Base-by-base conservation (phyloP, 2,329 filamentous ascomycete species). In the Cadophora sp. region DNA sequence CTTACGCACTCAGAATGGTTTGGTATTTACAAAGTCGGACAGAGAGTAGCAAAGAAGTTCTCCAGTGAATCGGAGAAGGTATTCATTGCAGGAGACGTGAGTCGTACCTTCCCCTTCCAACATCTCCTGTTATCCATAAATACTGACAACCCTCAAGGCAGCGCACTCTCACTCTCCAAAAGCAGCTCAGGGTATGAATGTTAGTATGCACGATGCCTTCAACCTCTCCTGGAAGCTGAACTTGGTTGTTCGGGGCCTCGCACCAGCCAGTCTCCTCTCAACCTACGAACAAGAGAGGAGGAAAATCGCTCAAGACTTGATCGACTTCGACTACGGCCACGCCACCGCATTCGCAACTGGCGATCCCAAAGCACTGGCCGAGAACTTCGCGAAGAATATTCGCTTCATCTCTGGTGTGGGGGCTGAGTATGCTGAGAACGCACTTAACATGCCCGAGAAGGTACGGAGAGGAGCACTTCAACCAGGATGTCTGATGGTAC, bases 351-450 rank as follows among this genome's bases (percentile, higher is more conserved):
- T 87, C 72, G 83, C 87, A 22, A 84, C 83, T 4, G 89, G 89
- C 39, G 89, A 92, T 69, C 83, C 86, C 16, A 82, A 83, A 58
- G 87, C 86, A 0, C 81, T 93, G 1, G 87, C 89, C 0, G 83
- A 86, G 70, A 92, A 92, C 77, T 92, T 93, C 76, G 82, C 85
- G 55, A 87, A 86, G 55, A 92, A 92, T 65, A 85, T 91, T 43
- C 86, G 88, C 9, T 93, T 93, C 79, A 93, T 92, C 71, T 91
- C 89, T 0, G 90, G 90, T 16, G 85, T 91, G 39, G 90, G 90
- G 1, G 89, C 89, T 3, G 87, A 87, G 75, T 93, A 93, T 76
- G 83, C 83, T 7, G 83, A 83, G 9, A 86, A 87, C 80, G 80
- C 84, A 59, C 85, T 91, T 73, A 93, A 91, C 72, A 76, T 88